phyloP scores from a whole-genome alignment of 768 basidiomycete species.

The Suillus clintonianus region DNA sequence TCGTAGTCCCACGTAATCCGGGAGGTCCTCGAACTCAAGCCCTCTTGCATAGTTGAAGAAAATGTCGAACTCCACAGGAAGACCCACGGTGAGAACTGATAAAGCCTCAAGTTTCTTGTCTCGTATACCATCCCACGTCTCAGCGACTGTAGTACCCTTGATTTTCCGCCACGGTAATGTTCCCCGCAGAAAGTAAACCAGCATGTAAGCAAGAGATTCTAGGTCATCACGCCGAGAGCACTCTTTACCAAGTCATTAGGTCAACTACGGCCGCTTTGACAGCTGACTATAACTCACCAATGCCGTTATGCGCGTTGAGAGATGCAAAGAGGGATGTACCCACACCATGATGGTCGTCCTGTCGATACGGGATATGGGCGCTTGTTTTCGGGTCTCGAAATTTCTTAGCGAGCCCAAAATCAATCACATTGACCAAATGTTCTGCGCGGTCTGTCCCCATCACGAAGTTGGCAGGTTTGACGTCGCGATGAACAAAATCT shows the following conservation, averaged over 20 bases:
- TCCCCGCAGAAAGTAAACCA: constrained; percentile 79
- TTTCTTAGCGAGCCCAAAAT: constrained; percentile 84
- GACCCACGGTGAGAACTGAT: constrained; percentile 68
- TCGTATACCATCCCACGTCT: constrained; percentile 77
- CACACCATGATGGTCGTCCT: constrained; percentile 76
- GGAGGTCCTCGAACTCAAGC: constrained; percentile 85
- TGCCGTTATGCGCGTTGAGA: constrained; percentile 73
- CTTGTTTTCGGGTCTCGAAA: constrained; percentile 67
- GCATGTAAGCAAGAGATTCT: constrained; percentile 80
- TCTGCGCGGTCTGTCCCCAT: constrained; percentile 80
- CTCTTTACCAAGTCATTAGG: constrained; percentile 41
- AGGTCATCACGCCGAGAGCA: constrained; percentile 79
- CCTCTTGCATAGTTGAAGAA: constrained; percentile 78
- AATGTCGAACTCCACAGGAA: constrained; percentile 81
- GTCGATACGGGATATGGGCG: constrained; percentile 70
- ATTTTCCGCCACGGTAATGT: constrained; percentile 79
- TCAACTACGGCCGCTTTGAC: neutral
- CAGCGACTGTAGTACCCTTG: constrained; percentile 62
- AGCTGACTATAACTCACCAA: constrained; percentile 46
- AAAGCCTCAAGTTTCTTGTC: constrained; percentile 71
- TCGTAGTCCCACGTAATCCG: constrained; percentile 84
- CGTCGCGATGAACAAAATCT: constrained; percentile 93
- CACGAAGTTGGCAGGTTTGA: constrained; percentile 99
- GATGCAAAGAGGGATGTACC: constrained; percentile 78
- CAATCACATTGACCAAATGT: constrained; percentile 87